Percentiles rank a stretch among this genome's conserved stretches.
Conservation (phyloP, 768 basidiomycete genomes). For the Baorangia bicolor region DNA sequence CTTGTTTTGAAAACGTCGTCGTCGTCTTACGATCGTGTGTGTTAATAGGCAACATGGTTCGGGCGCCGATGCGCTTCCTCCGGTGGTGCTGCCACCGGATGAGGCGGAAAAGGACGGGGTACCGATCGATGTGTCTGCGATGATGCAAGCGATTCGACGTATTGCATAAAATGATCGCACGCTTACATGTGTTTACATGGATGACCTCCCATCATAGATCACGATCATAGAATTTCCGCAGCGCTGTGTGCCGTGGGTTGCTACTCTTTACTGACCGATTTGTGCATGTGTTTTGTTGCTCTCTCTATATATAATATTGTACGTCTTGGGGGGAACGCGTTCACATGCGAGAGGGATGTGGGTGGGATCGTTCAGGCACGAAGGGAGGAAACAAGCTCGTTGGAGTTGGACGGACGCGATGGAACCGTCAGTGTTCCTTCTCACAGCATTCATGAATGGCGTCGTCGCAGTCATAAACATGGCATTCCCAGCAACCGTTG, state of each 20-base stretch:
- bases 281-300: background rate
- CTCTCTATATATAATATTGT: no score
- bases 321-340: no score
- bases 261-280: background rate
- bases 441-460: no score
- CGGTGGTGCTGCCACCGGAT: background rate
- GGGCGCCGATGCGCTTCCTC: constrained; percentile 35
- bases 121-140: background rate
- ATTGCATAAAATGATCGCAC: background rate
- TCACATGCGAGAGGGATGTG: background rate
- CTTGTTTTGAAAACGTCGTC: background rate
- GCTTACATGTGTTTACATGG: background rate
- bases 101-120: background rate
- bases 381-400: no score
- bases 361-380: no score
- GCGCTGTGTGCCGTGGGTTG: no score
- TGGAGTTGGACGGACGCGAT: no score
- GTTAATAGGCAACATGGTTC: constrained; percentile 38
- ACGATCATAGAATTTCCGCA: background rate
- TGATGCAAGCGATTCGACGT: background rate
- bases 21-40: background rate
- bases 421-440: no score
- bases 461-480: no score
- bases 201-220: background rate
- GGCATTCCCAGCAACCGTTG: no score